Evolutionary conservation across 2,329 filamentous ascomycete genomes (phyloP).

Genomic region (Botryotinia calthae): DNA sequence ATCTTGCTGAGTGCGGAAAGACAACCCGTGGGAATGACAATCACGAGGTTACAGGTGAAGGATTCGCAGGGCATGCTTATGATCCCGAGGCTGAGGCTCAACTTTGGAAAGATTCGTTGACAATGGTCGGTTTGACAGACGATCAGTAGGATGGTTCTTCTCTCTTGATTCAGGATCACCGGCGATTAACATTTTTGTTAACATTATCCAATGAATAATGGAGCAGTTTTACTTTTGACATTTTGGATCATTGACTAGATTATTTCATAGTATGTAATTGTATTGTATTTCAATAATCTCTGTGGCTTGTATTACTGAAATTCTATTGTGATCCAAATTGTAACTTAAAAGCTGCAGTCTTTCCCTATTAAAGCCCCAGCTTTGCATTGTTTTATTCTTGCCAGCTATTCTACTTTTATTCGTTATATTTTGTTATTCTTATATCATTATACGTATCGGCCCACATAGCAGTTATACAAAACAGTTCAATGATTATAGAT

Average conservation of each 20-base stretch:
- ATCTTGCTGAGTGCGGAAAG: conserved; percentile 43
- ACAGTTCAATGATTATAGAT: too few species aligned
- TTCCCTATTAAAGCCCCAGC: neutral
- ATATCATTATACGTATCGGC: too few species aligned
- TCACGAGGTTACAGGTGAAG: conserved; percentile 30
- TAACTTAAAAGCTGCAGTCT: neutral
- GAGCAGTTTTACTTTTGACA: neutral
- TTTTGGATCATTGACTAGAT: too few species aligned
- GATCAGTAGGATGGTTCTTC: conserved; percentile 7
- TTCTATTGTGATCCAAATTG: neutral
- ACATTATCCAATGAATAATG: neutral
- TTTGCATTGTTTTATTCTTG: too few species aligned
- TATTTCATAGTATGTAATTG: too few species aligned
- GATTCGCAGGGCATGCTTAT: conserved; percentile 36
- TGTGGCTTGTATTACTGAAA: neutral
- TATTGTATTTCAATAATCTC: neutral
- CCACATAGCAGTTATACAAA: too few species aligned
- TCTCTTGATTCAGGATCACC: neutral
- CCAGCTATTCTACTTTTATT: too few species aligned
- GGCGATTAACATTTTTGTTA: neutral
- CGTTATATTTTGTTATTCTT: too few species aligned
- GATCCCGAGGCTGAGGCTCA: conserved; percentile 41
- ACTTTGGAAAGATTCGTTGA: conserved; percentile 44
- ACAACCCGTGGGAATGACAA: conserved; percentile 35
- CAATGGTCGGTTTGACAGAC: conserved; percentile 35